phyloP scores from a whole-genome alignment of 2,329 filamentous ascomycete species.

The Beauveria brongniartii region DNA sequence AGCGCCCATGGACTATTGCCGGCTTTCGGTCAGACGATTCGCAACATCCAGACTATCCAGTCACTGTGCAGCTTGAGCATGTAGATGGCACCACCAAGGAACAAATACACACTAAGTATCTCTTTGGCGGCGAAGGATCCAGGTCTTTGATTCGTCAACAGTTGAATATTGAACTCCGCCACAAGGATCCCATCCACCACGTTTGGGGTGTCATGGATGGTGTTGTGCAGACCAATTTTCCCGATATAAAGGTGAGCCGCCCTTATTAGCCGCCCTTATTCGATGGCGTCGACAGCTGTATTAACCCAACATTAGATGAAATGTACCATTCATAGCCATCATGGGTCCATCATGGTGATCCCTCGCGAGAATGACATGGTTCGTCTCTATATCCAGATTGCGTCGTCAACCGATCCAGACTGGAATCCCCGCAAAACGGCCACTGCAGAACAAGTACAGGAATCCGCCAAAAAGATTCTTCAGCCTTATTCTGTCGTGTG shows the following conservation, averaged over 20 bases:
- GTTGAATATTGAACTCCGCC: constrained; percentile 61
- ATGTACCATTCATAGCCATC: constrained; percentile 65
- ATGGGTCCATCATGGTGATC: constrained; percentile 74
- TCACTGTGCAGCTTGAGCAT: constrained; percentile 69
- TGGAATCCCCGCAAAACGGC: constrained; percentile 56
- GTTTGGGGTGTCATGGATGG: constrained; percentile 74
- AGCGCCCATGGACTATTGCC: constrained; percentile 57
- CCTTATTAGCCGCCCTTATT: constrained; percentile 10
- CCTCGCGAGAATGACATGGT: constrained; percentile 63
- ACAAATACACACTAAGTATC: constrained; percentile 59
- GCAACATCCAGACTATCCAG: constrained; percentile 59
- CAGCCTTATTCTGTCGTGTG: constrained; percentile 60
- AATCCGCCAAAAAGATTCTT: constrained; percentile 56
- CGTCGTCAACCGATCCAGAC: constrained; percentile 51
- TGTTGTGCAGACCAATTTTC: constrained; percentile 64
- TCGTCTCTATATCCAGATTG: constrained; percentile 61
- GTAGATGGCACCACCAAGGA: constrained; percentile 64
- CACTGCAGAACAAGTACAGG: constrained; percentile 55
- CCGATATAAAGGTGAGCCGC: constrained; percentile 58
- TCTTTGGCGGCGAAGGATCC: constrained; percentile 65
- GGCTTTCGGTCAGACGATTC: constrained; percentile 52
- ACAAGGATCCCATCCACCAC: constrained; percentile 61
- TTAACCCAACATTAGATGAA: constrained; percentile 45
- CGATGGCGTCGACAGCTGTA: not conserved
- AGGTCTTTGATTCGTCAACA: constrained; percentile 57